Percentiles rank a stretch among this genome's conserved stretches.
phyloP scores from a whole-genome alignment of 805 yeast species.

The Kodamaea fukazawae region DNA sequence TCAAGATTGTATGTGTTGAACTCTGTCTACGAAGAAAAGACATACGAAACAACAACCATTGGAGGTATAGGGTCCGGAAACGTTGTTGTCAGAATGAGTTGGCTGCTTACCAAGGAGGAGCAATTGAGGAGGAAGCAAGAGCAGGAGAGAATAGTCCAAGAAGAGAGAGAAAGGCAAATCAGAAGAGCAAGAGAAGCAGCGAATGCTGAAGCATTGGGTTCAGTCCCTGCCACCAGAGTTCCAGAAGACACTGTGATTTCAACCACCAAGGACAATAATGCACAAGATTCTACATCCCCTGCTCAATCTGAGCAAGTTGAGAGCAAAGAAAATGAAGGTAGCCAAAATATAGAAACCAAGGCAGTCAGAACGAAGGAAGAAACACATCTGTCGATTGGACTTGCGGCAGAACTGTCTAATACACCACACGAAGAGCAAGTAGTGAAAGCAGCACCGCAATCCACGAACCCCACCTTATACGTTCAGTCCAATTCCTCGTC shows the following conservation, averaged over 20 bases:
- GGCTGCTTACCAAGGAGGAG: conserved; percentile 13
- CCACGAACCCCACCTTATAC: conserved; percentile 18
- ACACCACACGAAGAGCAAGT: too few species aligned
- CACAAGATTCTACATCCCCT: too few species aligned
- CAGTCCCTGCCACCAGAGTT: too few species aligned
- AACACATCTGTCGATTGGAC: too few species aligned
- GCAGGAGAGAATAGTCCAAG: conserved; percentile 20
- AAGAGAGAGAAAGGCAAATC: conserved; percentile 14
- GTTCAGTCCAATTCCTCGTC: conserved; percentile 17
- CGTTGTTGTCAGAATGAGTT: conserved; percentile 25
- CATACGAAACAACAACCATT: conserved; percentile 13
- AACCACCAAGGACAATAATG: too few species aligned
- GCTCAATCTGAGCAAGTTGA: background rate
- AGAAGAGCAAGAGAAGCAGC: conserved; percentile 7
- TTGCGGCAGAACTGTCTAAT: too few species aligned
- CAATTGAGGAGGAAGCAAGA: conserved; percentile 13
- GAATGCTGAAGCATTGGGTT: conserved; percentile 6
- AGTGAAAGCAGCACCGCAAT: conserved; percentile 2
- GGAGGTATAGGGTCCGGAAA: conserved; percentile 18
- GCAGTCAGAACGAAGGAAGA: background rate
- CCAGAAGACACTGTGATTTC: too few species aligned
- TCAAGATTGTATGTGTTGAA: conserved; percentile 17
- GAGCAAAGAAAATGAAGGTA: conserved; percentile 5
- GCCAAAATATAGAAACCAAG: background rate
- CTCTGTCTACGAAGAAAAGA: conserved; percentile 10